phyloP scores from a whole-genome alignment of 2,329 filamentous ascomycete species.

The Macrophomina pseudophaseolina region DNA sequence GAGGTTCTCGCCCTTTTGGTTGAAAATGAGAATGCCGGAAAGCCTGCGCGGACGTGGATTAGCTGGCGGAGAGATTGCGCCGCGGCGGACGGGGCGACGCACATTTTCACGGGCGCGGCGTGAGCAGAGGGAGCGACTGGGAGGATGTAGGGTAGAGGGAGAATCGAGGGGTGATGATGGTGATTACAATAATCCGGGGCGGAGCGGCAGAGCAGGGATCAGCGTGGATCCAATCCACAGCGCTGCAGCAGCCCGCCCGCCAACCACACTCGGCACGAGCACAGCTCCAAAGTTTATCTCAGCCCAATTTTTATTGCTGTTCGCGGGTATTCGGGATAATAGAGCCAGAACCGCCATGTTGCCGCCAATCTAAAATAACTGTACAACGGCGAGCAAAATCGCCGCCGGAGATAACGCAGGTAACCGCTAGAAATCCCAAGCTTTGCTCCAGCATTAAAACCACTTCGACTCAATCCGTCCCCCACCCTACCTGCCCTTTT shows the following conservation, averaged over 20 bases:
- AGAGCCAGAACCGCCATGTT: constrained; percentile 24
- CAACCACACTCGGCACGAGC: not conserved
- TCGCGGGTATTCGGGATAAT: constrained; percentile 22
- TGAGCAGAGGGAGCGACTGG: not conserved
- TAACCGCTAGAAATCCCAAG: constrained; percentile 24
- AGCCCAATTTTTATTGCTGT: constrained; percentile 8
- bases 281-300: not conserved
- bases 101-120: constrained; percentile 22
- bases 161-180: constrained; percentile 27
- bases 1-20: constrained; percentile 99
- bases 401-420: constrained; percentile 24
- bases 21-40: constrained; percentile 96
- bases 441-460: constrained; percentile 19
- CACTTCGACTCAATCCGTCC: not conserved
- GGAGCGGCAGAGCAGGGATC: constrained; percentile 25
- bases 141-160: constrained; percentile 8
- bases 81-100: constrained; percentile 6
- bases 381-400: constrained; percentile 26
- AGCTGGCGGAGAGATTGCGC: constrained; percentile 18
- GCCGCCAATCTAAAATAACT: constrained; percentile 27
- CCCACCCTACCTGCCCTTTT: constrained; percentile 1
- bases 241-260: constrained; percentile 8
- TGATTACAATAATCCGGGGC: constrained; percentile 22
- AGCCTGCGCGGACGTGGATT: constrained; percentile 66
- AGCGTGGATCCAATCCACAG: constrained; percentile 6